Evolutionary conservation across 2,329 filamentous ascomycete genomes (phyloP).

Genomic region (Cladosporium sp.): DNA sequence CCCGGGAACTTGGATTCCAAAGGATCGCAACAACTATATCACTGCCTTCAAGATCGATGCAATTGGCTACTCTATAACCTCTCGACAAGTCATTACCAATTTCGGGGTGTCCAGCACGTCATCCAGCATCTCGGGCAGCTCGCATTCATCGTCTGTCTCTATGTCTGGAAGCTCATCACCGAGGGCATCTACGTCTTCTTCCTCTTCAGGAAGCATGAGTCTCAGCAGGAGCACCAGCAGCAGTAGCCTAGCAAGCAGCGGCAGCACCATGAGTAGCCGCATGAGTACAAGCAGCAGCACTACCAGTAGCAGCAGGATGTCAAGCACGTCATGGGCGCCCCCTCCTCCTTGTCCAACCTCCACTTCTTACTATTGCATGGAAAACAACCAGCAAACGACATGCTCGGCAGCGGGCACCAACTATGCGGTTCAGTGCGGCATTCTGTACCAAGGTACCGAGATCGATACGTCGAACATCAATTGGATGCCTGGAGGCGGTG

Average conservation of each 20-base stretch:
- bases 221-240: background rate
- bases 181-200: background rate
- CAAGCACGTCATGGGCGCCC: slow-evolving; percentile 12
- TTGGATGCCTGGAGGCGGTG: background rate
- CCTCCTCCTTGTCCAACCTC: slow-evolving; percentile 14
- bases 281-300: background rate
- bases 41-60: slow-evolving; percentile 4
- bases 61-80: slow-evolving; percentile 1
- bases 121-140: background rate
- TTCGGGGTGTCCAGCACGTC: background rate
- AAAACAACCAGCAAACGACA: slow-evolving; percentile 10
- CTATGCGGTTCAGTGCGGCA: slow-evolving; percentile 20
- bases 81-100: background rate
- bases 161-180: background rate
- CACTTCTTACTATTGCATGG: slow-evolving; percentile 5
- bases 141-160: background rate
- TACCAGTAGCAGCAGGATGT: slow-evolving; percentile 2
- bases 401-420: slow-evolving; percentile 12
- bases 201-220: background rate
- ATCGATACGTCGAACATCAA: slow-evolving; percentile 18
- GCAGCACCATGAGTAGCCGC: too few relatives aligned
- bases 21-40: background rate
- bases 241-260: too few relatives aligned
- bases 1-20: background rate
- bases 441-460: slow-evolving; percentile 19